Evolutionary conservation across 2,329 filamentous ascomycete genomes (phyloP), one percentile per base, ranked within the genome.

Genomic region (Phyllosticta paracitricarpa): DNA sequence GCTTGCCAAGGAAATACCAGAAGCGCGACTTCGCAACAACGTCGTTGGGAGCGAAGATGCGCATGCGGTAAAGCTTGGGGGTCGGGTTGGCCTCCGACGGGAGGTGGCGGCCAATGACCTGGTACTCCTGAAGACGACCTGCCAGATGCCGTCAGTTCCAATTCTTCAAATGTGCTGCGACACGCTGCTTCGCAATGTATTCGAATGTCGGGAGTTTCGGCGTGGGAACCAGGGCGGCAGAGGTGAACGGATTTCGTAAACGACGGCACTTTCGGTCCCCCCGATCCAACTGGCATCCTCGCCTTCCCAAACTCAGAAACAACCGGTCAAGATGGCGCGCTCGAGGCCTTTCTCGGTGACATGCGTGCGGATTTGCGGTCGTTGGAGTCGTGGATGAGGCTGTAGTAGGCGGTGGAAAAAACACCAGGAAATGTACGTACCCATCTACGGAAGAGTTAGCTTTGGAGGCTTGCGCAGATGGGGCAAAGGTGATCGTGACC

Each of bases 81-180:
- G 90, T 91, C 76, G 93, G 91, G 86, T 96, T 96, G 78, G 89
- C 84, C 84, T 99, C 94, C 77, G 89, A 90, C 82, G 94, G 94
- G 89, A 99, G 82, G 82, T 97, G 93, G 82, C 95, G 93, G 84
- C 95, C 94, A 78, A 99, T 96, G 84, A 99, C 93, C 88, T 97
- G 94, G 87, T 96, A 99, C 88, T 99, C 94, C 80, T 91, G 89
- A 84, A 99, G 92, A 87, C 94, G 94, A 91, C 92, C 94, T 99
- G 80, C 28, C 12, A n/a, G 17, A 54, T 22, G 24, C 51, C 35
- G 60, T 62, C 56, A 62, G 60, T 51, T 24, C 33, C 51, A 35
- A n/a, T 22, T 17, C 8, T 51, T 33, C 51, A 53, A 48, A 2
- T 33, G 26, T 51, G n/a, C 57, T 17, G 14, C 17, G 40, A n/a